Evolutionary conservation across 1,284 basidiomycete species (phyloP), one percentile per base, ranked within the genome.

Genomic region (Tylopilus orsonianus): DNA sequence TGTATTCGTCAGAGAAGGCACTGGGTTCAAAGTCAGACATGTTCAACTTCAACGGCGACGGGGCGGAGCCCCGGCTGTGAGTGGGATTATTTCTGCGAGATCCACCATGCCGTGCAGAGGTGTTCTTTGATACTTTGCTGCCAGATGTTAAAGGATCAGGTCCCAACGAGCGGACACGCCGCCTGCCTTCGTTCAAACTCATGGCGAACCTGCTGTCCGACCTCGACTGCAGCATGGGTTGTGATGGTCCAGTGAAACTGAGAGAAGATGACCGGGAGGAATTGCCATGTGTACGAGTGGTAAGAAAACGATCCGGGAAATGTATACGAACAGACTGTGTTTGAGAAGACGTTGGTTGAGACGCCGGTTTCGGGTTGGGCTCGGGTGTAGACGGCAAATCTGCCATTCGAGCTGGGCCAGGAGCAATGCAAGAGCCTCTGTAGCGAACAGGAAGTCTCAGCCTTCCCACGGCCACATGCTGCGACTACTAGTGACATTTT

Each of bases 1-100:
- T 82, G 60, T 85, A 88, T 64, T 88, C 86, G 54, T 88, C 80
- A 1, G 81, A 81, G 64, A 84, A 79, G 18, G 72, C 66, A 22
- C 61, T 66, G 1, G 67, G 61, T 44, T 70, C 64, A 46, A 71
- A 59, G 33, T 71, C 70, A 35, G 61, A 54, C 35, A 58, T 38
- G 27, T 67, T 57, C 13, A 40, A 34, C 46, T 58, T 67, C 19
- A 56, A 49, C 8, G 55, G 49, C n/a, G 56, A 55, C 49, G 55
- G 43, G 23, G 48, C 35, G 20, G 50, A 26, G 5, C 45, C 26
- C 41, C 53, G 58, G 43, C 45, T 52, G 30, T 54, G 54, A 23
- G 43, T 32, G 14, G 34, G 45, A 24, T 52, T 53, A 34, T 56
- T 58, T 38, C 51, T 54, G 27, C 54, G 58, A 41, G 62, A 58